phyloP scores from a whole-genome alignment of 1,284 basidiomycete species.

The Veloboletus limbatus region DNA sequence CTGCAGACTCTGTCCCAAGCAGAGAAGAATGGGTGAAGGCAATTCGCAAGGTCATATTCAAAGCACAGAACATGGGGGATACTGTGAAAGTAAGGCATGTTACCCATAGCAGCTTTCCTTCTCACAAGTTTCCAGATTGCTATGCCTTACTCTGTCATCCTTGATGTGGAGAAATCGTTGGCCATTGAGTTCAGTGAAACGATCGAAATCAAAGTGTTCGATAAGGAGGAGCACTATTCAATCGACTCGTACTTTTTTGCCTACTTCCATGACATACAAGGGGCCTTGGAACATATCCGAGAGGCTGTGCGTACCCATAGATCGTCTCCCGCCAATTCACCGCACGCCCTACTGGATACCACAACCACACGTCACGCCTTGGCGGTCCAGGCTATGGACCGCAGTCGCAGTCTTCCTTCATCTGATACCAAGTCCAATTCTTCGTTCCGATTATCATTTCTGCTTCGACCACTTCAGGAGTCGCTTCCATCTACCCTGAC shows the following conservation, averaged over 20 bases:
- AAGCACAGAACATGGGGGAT: constrained; percentile 93
- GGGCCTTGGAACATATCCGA: constrained; percentile 76
- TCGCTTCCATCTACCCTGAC: constrained; percentile 37
- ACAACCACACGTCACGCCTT: constrained; percentile 47
- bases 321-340: constrained; percentile 37
- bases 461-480: constrained; percentile 66
- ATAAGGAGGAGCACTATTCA: constrained; percentile 73
- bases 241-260: constrained; percentile 93
- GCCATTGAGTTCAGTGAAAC: constrained; percentile 94
- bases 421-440: constrained; percentile 36
- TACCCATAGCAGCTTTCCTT: not conserved
- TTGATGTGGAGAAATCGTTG: constrained; percentile 84
- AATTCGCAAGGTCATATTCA: constrained; percentile 89
- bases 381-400: constrained; percentile 35
- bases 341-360: constrained; percentile 62
- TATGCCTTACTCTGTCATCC: constrained; percentile 86
- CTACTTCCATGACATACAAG: constrained; percentile 80
- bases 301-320: constrained; percentile 64
- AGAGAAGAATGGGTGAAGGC: constrained; percentile 93
- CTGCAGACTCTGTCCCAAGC: constrained; percentile 76
- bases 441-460: constrained; percentile 55
- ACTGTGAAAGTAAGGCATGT: constrained; percentile 72
- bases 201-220: constrained; percentile 88
- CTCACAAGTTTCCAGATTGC: constrained; percentile 62
- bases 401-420: constrained; percentile 36